phyloP scores from a whole-genome alignment of 306 rosid genomes.

The Sophora flavescens region DNA sequence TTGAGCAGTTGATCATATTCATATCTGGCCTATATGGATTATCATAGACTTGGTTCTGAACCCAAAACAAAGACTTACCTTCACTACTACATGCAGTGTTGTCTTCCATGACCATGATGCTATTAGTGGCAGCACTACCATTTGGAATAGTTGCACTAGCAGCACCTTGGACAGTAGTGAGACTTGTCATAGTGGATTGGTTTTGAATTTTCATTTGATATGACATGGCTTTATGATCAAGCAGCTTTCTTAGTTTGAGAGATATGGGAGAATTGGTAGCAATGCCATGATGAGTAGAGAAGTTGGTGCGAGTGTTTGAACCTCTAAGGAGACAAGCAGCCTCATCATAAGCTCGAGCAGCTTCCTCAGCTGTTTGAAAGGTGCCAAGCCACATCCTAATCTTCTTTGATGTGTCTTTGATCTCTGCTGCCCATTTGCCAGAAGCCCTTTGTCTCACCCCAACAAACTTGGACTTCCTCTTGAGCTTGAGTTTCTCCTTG shows the following conservation, averaged over 20 bases:
- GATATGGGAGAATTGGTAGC: constrained; percentile 65
- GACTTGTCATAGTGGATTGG: constrained; percentile 16
- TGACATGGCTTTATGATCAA: constrained; percentile 52
- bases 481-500: constrained; percentile 38
- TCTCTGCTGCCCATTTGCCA: constrained; percentile 95
- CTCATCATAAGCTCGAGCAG: constrained; percentile 89
- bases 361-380: constrained; percentile 78
- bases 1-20: constrained; percentile 50
- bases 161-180: constrained; percentile 27
- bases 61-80: constrained; percentile 52
- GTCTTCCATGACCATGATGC: constrained; percentile 38
- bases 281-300: constrained; percentile 43
- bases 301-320: constrained; percentile 79
- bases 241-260: constrained; percentile 70
- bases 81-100: constrained; percentile 24
- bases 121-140: neutral
- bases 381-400: constrained; percentile 93
- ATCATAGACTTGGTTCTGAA: constrained; percentile 43
- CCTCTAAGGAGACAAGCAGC: constrained; percentile 86
- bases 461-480: constrained; percentile 58
- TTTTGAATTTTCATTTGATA: constrained; percentile 39
- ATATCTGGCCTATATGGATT: constrained; percentile 52
- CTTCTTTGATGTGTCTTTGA: constrained; percentile 84
- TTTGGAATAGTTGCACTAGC: neutral
- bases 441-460: constrained; percentile 93